phyloP scores from a whole-genome alignment of 75 land plant genomes.

The Larix kaempferi region DNA sequence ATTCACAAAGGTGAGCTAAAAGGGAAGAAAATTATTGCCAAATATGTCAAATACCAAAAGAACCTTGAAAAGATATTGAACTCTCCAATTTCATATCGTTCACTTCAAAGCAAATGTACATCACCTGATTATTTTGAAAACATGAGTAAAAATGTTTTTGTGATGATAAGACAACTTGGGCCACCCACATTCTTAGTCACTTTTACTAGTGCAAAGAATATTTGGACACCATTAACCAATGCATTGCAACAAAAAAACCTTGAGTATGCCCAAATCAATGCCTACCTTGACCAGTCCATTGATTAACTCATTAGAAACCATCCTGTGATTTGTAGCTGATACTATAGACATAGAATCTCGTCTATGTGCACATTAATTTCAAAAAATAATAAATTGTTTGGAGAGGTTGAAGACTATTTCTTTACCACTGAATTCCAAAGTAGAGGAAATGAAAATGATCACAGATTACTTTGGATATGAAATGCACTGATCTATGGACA shows the following conservation, averaged over 20 bases:
- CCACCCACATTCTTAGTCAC: neutral
- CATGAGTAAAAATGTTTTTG: neutral
- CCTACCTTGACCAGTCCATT: too few relatives aligned
- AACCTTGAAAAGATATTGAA: neutral
- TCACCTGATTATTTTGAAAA: neutral
- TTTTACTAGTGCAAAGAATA: neutral
- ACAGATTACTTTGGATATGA: neutral
- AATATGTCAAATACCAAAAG: too few relatives aligned
- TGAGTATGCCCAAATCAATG: too few relatives aligned
- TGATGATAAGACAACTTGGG: neutral
- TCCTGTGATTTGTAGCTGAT: too few relatives aligned
- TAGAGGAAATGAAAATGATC: too few relatives aligned
- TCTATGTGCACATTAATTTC: too few relatives aligned
- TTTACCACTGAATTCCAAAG: too few relatives aligned
- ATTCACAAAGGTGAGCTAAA: neutral
- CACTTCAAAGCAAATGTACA: neutral
- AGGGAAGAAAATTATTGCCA: too few relatives aligned
- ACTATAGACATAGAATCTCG: too few relatives aligned
- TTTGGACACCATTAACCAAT: neutral
- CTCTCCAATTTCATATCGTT: neutral
- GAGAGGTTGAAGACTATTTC: too few relatives aligned
- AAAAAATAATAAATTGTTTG: too few relatives aligned
- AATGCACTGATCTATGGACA: neutral
- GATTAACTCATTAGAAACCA: too few relatives aligned
- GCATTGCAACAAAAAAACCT: neutral